These are phyloP conservation scores for Hypoxylon sp. DNA, from an alignment of 2,329 filamentous ascomycete genomes.

Conservation along the genomic window DNA sequence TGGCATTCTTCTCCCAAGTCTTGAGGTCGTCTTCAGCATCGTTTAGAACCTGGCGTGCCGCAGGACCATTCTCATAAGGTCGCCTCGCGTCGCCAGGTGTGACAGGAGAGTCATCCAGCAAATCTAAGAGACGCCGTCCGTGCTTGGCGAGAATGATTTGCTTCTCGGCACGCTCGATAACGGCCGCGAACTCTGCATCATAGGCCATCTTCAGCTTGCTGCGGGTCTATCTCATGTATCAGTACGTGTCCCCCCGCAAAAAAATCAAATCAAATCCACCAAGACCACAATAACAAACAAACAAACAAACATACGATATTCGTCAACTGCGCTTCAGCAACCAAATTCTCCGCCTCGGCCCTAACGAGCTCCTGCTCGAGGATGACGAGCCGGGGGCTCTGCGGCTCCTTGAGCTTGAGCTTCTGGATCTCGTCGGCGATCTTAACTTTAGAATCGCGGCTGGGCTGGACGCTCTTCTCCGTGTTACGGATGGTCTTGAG, in stretches of 20 bases:
- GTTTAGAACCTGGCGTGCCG: slow-evolving; percentile 88
- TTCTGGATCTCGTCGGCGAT: slow-evolving; percentile 93
- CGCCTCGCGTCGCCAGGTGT: slow-evolving; percentile 85
- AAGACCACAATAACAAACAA: background rate
- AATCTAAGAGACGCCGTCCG: slow-evolving; percentile 84
- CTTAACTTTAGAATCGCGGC: slow-evolving; percentile 87
- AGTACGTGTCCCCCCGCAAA: background rate
- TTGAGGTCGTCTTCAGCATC: slow-evolving; percentile 92
- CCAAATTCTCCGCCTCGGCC: slow-evolving; percentile 94
- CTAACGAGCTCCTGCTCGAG: slow-evolving; percentile 97
- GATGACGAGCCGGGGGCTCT: slow-evolving; percentile 83
- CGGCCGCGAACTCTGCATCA: slow-evolving; percentile 87
- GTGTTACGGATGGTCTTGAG: slow-evolving; percentile 96
- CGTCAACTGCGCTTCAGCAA: slow-evolving; percentile 95
- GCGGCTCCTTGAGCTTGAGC: slow-evolving; percentile 92
- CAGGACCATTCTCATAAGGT: slow-evolving; percentile 75
- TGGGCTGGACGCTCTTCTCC: slow-evolving; percentile 94
- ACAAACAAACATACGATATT: slow-evolving; percentile 80
- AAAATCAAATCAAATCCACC: background rate
- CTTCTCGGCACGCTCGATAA: slow-evolving; percentile 97
- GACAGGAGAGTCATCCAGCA: slow-evolving; percentile 91
- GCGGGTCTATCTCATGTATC: slow-evolving; percentile 74
- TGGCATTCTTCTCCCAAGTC: slow-evolving; percentile 73
- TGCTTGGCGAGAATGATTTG: slow-evolving; percentile 95
- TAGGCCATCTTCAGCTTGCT: slow-evolving; percentile 97